Conservation (phyloP, 208 protist genomes). For the Phytomonas sp. region DNA sequence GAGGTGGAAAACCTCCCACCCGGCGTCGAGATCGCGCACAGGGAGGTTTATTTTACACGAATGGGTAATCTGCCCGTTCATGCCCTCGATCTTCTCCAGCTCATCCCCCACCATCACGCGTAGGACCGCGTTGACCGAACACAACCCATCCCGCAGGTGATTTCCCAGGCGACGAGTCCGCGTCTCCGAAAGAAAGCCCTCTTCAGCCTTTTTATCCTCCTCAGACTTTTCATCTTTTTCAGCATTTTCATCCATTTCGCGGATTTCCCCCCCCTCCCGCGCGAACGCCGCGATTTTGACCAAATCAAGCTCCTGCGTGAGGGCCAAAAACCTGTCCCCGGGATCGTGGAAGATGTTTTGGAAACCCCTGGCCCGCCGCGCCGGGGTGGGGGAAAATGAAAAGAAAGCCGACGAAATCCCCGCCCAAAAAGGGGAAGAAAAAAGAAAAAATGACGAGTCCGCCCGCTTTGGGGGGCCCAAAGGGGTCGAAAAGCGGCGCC, state of each 20-base stretch:
- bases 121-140: conserved; percentile 40
- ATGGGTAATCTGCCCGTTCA: conserved; percentile 8
- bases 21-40: conserved; percentile 20
- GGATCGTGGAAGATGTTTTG: conserved; percentile 36
- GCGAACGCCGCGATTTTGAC: conserved; percentile 33
- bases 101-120: conserved; percentile 31
- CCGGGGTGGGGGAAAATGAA: not conserved
- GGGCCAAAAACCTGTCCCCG: conserved; percentile 40
- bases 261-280: conserved; percentile 13
- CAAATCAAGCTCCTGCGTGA: conserved; percentile 45
- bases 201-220: conserved; percentile 16
- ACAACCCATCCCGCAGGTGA: conserved; percentile 53
- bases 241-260: not conserved
- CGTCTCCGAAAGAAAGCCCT: conserved; percentile 16
- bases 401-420: not conserved
- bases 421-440: not conserved
- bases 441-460: too few relatives aligned
- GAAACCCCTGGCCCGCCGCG: not conserved
- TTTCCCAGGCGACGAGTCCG: conserved; percentile 14
- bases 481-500: conserved; percentile 27
- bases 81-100: not conserved
- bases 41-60: not conserved
- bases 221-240: conserved; percentile 13
- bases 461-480: conserved; percentile 6
- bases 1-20: conserved; percentile 27